Percentiles rank a stretch among this genome's conserved stretches.
phyloP scores from a whole-genome alignment of 2,329 filamentous ascomycete genomes.

The Neonectria ditissima region DNA sequence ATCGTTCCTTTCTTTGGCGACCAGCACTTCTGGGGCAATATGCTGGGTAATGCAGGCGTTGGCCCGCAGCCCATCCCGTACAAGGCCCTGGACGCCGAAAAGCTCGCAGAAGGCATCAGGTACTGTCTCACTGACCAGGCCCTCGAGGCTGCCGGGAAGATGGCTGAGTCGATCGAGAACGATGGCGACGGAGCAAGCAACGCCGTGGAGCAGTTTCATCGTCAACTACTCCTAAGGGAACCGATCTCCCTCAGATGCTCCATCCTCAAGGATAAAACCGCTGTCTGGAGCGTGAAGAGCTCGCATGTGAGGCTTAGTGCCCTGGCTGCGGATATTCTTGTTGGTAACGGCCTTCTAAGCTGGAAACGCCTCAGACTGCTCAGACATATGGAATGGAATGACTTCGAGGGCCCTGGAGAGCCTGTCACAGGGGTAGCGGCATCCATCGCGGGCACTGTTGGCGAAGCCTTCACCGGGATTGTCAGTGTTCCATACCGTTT shows the following conservation, averaged over 20 bases:
- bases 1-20: conserved; percentile 85
- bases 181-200: conserved; percentile 78
- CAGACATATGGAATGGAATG: conserved; percentile 79
- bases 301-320: conserved; percentile 71
- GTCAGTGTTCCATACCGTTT: conserved; percentile 73
- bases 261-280: conserved; percentile 71
- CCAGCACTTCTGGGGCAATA: conserved; percentile 81
- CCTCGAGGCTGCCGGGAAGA: conserved; percentile 64
- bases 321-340: conserved; percentile 73
- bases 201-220: conserved; percentile 75
- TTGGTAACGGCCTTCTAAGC: conserved; percentile 69
- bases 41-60: conserved; percentile 72
- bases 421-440: conserved; percentile 75
- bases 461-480: conserved; percentile 71
- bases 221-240: conserved; percentile 65
- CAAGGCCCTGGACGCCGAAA: conserved; percentile 72
- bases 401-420: conserved; percentile 81
- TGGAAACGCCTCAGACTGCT: conserved; percentile 74
- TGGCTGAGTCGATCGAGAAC: conserved; percentile 70
- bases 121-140: conserved; percentile 74
- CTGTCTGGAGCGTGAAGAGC: conserved; percentile 74
- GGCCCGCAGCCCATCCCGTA: conserved; percentile 77
- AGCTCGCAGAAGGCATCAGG: conserved; percentile 76
- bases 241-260: conserved; percentile 73
- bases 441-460: conserved; percentile 69